Base-by-base conservation (phyloP, 176 grass and related monocot species). In the Musa beccarii region DNA sequence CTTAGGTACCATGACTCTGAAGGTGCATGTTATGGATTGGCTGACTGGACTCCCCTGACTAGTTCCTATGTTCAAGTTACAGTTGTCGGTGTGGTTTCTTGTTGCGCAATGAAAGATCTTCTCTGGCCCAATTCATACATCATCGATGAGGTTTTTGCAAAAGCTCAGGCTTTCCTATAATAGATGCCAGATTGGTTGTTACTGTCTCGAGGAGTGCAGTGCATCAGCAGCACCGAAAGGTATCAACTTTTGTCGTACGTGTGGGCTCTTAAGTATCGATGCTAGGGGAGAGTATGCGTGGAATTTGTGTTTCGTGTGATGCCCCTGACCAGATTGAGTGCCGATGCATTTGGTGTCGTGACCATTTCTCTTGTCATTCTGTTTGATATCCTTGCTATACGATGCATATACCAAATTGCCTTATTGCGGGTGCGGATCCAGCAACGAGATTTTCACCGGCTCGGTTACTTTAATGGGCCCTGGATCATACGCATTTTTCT, bases 401-500 rank as follows among this genome's bases (percentile, higher is more conserved):
- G 81, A 77, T 93, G 90, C 80, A 86, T 93, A 66, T 78, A 67
- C 76, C 88, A 85, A 61, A 86, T 73, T 12, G 34, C 86, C 71
- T 83, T 79, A 78, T 85, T 92, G 85, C 75, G 72, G 71, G 76
- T 88, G 85, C 75, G 73, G 74, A 88, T 90, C 59, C 79, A 17
- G 28, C 83, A 24, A 84, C 79, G 73, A 54, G 63, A 82, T 49
- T 82, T 86, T 57, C 78, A 83, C 73, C 82, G 86, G 0, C 90
- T 98, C 17, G 88, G 86, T 3, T 98, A 93, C 71, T 98, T 98
- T 89, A 93, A 98, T 50, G 94, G 94, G 10, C 94, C 90, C 10
- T 98, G 90, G 94, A 22, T 87, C 20, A 89, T 78, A 69, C 88
- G 90, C 71, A 87, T 98, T 87, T 79, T 71, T 59, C 86, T 98